phyloP scores from a whole-genome alignment of 2,329 filamentous ascomycete genomes.

The Fusarium nodosum region DNA sequence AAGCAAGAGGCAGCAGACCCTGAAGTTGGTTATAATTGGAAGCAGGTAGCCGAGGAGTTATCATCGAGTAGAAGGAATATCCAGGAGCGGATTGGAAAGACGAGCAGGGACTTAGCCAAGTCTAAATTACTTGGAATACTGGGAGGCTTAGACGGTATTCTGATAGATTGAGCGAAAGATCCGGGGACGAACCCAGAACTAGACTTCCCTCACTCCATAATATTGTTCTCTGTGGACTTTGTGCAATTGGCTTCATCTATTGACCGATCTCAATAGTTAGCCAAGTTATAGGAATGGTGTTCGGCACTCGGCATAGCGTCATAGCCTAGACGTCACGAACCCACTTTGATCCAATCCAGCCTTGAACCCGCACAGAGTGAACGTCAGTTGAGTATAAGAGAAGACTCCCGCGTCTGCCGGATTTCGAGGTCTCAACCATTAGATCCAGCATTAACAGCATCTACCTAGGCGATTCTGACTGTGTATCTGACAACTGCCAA shows the following conservation, averaged over 20 bases:
- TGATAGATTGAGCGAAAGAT: neutral
- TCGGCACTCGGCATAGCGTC: conserved; percentile 11
- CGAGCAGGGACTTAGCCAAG: neutral
- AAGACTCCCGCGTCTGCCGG: neutral
- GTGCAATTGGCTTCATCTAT: neutral
- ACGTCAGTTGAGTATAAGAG: neutral
- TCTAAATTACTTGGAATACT: conserved; percentile 6
- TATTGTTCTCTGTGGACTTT: accelerated
- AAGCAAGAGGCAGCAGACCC: neutral
- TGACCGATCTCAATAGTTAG: neutral
- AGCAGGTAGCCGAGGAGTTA: neutral
- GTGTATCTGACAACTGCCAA: neutral
- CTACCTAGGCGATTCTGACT: accelerated
- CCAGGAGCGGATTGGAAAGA: neutral
- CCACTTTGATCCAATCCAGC: conserved; percentile 3
- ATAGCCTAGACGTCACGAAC: conserved; percentile 22
- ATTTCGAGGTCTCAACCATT: accelerated
- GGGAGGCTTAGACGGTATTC: neutral
- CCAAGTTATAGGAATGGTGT: neutral
- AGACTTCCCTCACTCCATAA: neutral
- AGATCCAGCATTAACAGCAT: accelerated
- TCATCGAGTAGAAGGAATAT: neutral
- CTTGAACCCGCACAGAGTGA: neutral
- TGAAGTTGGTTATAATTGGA: neutral
- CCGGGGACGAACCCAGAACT: accelerated